Conservation (phyloP, 1,284 basidiomycete genomes). For the Cryptococcus sp. region DNA sequence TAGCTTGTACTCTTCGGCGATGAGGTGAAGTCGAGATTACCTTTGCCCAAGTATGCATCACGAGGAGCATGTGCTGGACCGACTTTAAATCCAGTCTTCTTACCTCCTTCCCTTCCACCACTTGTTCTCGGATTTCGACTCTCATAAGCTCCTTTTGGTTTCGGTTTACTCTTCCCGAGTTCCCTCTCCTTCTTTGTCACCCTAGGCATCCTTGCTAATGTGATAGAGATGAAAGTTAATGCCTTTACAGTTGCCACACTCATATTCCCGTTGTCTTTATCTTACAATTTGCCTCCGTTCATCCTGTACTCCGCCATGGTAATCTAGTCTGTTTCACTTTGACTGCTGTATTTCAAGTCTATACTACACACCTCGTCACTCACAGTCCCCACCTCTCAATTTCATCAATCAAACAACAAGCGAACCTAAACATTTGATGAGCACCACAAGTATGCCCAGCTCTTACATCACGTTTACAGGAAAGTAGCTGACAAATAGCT, state of each 20-base stretch:
- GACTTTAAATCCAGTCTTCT: slow-evolving; percentile 40
- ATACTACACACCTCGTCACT: not conserved
- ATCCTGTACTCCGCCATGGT: not conserved
- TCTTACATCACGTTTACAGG: not conserved
- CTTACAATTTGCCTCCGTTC: not conserved
- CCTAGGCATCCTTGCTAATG: slow-evolving; percentile 29
- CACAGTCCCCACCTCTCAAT: not conserved
- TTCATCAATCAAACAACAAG: not conserved
- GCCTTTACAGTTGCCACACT: not conserved
- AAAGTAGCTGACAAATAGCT: not conserved
- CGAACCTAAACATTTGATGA: slow-evolving; percentile 29
- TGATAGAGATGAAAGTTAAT: not conserved
- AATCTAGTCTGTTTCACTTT: not conserved
- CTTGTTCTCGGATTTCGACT: not conserved
- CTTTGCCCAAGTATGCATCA: slow-evolving; percentile 50
- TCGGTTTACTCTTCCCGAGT: slow-evolving; percentile 16
- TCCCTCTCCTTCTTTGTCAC: slow-evolving; percentile 39
- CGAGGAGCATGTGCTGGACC: slow-evolving; percentile 41
- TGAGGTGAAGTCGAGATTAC: slow-evolving; percentile 15
- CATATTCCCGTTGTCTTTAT: not conserved
- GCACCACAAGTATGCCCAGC: slow-evolving; percentile 29
- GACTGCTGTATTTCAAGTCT: not conserved
- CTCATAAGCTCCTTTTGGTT: slow-evolving; percentile 4
- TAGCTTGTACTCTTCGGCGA: not conserved
- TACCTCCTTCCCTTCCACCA: slow-evolving; percentile 4